Evolutionary conservation across 23 red algal species (phyloP).

Genomic region (Gracilariopsis chorda): DNA sequence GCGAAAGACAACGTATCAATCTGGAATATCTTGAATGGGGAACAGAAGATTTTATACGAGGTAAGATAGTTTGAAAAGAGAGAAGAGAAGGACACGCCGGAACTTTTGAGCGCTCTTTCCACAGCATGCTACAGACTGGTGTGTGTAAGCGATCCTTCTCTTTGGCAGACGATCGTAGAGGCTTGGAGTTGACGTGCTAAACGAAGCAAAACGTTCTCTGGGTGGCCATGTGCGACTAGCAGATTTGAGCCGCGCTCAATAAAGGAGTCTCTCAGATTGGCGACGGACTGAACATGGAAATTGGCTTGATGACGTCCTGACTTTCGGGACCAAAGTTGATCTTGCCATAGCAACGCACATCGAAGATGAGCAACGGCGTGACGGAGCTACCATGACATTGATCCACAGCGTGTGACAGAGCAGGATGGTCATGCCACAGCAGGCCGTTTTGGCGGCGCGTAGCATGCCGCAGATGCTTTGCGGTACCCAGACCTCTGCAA

Average conservation of each 20-base stretch:
- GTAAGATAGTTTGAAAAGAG: slow-evolving; percentile 96
- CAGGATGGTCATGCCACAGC: slow-evolving; percentile 91
- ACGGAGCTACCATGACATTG: slow-evolving; percentile 36
- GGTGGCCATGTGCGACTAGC: slow-evolving; percentile 73
- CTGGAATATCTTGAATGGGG: slow-evolving; percentile 73
- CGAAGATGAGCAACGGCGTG: slow-evolving; percentile 89
- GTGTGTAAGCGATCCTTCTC: slow-evolving; percentile 77
- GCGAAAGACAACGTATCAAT: slow-evolving; percentile 86
- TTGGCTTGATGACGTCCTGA: slow-evolving; percentile 84
- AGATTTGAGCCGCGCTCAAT: slow-evolving; percentile 72
- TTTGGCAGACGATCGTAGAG: slow-evolving; percentile 73
- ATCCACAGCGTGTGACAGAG: slow-evolving; percentile 75
- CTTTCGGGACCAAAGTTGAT: slow-evolving; percentile 90
- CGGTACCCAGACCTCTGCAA: slow-evolving; percentile 75
- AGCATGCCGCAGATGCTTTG: slow-evolving; percentile 83
- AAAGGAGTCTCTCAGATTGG: slow-evolving; percentile 60
- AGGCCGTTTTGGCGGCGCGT: slow-evolving; percentile 88
- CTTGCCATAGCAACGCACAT: slow-evolving; percentile 88
- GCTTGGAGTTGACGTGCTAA: slow-evolving; percentile 52
- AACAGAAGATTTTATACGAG: slow-evolving; percentile 76
- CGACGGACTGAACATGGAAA: slow-evolving; percentile 85
- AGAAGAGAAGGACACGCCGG: slow-evolving; percentile 41
- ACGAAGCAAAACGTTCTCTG: slow-evolving; percentile 77
- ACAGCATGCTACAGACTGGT: slow-evolving; percentile 56
- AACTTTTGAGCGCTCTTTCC: slow-evolving; percentile 44